Percentiles rank a stretch among this genome's conserved stretches.
These are phyloP conservation scores for Aspergillus ochraceoroseus DNA, from an alignment of 2,329 filamentous ascomycete genomes.

Conservation along the genomic window DNA sequence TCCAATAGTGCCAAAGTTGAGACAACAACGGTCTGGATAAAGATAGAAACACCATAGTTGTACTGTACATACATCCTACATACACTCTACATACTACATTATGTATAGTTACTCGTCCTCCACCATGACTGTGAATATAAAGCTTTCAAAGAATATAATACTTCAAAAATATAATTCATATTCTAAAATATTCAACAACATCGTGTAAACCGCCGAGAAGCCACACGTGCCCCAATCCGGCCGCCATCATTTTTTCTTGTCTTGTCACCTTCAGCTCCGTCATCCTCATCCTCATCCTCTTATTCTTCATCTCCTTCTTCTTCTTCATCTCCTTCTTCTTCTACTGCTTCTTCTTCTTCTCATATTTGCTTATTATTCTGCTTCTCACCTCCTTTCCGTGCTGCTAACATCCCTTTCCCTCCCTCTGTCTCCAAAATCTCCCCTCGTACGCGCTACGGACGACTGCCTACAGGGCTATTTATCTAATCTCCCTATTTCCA, in stretches of 20 bases:
- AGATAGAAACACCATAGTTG: too few relatives aligned
- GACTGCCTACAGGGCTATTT: not conserved
- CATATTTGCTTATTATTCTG: too few relatives aligned
- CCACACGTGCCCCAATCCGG: slow-evolving; percentile 13
- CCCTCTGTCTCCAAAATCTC: not conserved
- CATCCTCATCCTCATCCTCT: slow-evolving; percentile 8
- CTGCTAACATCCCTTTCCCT: not conserved
- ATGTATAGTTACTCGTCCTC: too few relatives aligned
- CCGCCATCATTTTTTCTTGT: slow-evolving; percentile 6
- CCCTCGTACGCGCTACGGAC: not conserved
- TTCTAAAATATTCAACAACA: too few relatives aligned
- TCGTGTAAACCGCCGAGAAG: too few relatives aligned
- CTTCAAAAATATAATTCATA: too few relatives aligned
- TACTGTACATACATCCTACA: too few relatives aligned
- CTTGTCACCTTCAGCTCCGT: slow-evolving; percentile 9
- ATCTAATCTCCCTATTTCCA: slow-evolving; percentile 3
- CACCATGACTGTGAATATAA: too few relatives aligned
- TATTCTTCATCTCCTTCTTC: slow-evolving; percentile 4
- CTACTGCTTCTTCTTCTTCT: not conserved
- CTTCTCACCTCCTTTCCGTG: not conserved
- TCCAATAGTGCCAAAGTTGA: too few relatives aligned
- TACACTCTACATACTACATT: too few relatives aligned
- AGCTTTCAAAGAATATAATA: too few relatives aligned
- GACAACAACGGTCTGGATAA: too few relatives aligned
- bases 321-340: not conserved